These are phyloP conservation scores for Penicillium thymicola DNA, from an alignment of 2,329 filamentous ascomycete species.

Conservation along the genomic window DNA sequence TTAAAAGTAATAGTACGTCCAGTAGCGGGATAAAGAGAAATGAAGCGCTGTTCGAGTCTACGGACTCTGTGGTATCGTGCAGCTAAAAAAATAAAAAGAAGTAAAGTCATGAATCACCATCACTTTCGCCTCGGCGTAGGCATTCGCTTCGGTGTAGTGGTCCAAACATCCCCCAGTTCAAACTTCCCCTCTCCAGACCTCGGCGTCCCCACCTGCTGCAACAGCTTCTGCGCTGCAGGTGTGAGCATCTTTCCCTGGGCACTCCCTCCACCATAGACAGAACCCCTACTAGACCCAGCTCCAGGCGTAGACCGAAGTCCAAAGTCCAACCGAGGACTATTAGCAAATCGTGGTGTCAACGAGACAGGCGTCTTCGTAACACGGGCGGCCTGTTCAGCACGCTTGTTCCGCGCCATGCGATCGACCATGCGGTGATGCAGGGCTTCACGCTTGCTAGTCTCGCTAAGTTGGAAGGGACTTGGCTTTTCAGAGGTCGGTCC, in stretches of 20 bases:
- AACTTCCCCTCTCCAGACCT: constrained; percentile 17
- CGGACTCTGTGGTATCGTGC: constrained; percentile 15
- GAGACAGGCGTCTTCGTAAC: constrained; percentile 52
- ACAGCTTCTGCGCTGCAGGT: constrained; percentile 44
- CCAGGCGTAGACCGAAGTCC: constrained; percentile 18
- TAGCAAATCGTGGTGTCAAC: constrained; percentile 37
- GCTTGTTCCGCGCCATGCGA: constrained; percentile 69
- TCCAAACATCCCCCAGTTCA: constrained; percentile 19
- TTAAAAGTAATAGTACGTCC: background rate
- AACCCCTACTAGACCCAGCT: constrained; percentile 4
- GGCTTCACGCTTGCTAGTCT: constrained; percentile 71
- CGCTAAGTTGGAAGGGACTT: constrained; percentile 77
- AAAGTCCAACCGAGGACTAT: constrained; percentile 39
- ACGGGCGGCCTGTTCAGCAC: constrained; percentile 57
- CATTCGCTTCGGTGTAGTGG: constrained; percentile 7
- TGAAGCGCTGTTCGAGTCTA: background rate
- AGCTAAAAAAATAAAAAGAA: constrained; percentile 9
- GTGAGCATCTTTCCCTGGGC: constrained; percentile 37
- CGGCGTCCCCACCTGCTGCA: constrained; percentile 34
- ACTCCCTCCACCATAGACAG: constrained; percentile 11
- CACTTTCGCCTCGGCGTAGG: constrained; percentile 15
- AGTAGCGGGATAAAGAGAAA: background rate
- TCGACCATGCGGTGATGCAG: constrained; percentile 87
- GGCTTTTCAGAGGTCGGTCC: constrained; percentile 51
- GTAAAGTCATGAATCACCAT: background rate